A percentile compares a stretch with the other conserved stretches of the same genome.
Conservation (phyloP, 768 basidiomycete species). For the Mycena alexandri region DNA sequence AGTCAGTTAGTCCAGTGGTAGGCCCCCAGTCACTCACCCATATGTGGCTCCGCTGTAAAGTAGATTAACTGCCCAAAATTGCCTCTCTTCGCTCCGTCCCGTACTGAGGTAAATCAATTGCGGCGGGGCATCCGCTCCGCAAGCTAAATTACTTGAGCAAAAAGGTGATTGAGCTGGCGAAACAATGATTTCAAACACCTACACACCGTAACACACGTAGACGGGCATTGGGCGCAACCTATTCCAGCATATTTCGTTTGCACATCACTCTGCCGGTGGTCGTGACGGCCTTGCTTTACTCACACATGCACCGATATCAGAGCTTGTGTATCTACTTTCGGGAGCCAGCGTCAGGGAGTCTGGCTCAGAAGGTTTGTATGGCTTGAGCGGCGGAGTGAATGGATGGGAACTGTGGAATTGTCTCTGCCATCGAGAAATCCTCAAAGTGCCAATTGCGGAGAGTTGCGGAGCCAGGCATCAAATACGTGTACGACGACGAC, state of each 20-base stretch:
- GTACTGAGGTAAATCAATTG: no score
- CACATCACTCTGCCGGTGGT: not conserved
- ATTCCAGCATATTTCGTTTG: not conserved
- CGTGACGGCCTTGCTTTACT: conserved; percentile 3
- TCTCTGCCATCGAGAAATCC: not conserved
- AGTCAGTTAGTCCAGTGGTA: no score
- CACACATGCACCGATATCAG: conserved; percentile 6
- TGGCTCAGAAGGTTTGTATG: not conserved
- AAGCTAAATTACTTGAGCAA: not conserved
- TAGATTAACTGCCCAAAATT: no score
- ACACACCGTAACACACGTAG: no score
- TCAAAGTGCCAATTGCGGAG: not conserved
- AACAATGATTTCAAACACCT: no score
- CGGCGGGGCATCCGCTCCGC: no score
- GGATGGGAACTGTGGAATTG: conserved; percentile 1
- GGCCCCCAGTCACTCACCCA: no score
- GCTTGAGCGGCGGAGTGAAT: not conserved
- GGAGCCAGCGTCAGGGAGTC: not conserved
- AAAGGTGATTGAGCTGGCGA: not conserved
- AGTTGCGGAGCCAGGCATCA: not conserved
- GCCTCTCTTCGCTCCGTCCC: no score
- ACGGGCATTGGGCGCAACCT: not conserved
- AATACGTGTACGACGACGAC: not conserved
- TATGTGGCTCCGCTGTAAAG: no score
- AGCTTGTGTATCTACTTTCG: not conserved